Percentiles rank a stretch among this genome's conserved stretches.
These are phyloP conservation scores for Penicillium fuscoglaucum DNA, from an alignment of 2,329 filamentous ascomycete genomes.

Conservation along the genomic window DNA sequence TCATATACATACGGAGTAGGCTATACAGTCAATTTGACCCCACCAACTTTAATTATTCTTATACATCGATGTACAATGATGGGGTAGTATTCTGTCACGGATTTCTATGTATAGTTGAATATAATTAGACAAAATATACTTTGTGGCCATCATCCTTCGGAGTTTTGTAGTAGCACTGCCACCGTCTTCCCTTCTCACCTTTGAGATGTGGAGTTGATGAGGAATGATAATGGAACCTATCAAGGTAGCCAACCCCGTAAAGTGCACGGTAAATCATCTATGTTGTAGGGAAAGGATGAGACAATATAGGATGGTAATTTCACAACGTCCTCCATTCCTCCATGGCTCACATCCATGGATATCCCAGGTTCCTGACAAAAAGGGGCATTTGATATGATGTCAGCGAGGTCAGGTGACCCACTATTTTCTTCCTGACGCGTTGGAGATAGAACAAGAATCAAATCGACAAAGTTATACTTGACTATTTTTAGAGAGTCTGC, in stretches of 20 bases:
- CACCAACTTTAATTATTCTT: neutral
- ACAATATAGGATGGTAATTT: neutral
- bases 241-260: neutral
- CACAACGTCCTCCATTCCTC: neutral
- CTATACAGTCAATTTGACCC: neutral
- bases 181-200: neutral
- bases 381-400: conserved; percentile 3
- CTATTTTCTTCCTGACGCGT: neutral
- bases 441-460: neutral
- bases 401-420: conserved; percentile 11
- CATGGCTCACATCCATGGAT: too few species aligned
- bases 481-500: neutral
- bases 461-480: neutral
- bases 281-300: too few species aligned
- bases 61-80: neutral
- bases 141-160: neutral
- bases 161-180: neutral
- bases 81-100: too few species aligned
- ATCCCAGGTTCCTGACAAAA: neutral
- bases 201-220: neutral
- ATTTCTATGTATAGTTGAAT: neutral
- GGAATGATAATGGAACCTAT: neutral
- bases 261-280: too few species aligned
- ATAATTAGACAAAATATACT: neutral
- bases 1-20: neutral